These are phyloP conservation scores for Adansonia madagascariensis DNA, from an alignment of 441 rosid species.

Conservation along the genomic window DNA sequence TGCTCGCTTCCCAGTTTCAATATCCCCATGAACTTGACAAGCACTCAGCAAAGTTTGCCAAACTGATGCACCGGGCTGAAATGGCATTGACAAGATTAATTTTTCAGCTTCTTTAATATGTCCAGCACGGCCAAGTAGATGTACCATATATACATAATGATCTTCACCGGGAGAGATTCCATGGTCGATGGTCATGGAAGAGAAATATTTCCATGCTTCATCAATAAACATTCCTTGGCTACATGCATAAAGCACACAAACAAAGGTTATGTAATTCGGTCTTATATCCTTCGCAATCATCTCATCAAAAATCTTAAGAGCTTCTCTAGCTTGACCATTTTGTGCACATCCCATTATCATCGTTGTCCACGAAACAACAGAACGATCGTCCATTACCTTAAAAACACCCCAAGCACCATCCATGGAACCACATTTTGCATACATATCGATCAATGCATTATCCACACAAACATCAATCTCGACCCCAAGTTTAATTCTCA, in stretches of 20 bases:
- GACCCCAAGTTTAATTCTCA: constrained; percentile 41
- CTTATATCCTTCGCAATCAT: constrained; percentile 37
- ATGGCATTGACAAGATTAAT: constrained; percentile 47
- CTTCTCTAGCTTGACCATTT: constrained; percentile 44
- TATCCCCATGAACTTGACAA: constrained; percentile 54
- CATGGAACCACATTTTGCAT: constrained; percentile 47
- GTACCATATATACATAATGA: constrained; percentile 60
- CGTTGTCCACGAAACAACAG: constrained; percentile 50
- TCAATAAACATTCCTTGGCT: constrained; percentile 44
- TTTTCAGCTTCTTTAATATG: constrained; percentile 54
- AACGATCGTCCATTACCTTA: constrained; percentile 31
- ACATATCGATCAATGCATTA: constrained; percentile 51
- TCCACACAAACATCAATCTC: constrained; percentile 44
- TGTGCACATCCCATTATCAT: constrained; percentile 51
- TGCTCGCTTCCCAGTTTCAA: constrained; percentile 48
- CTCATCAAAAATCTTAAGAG: constrained; percentile 40
- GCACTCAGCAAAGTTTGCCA: constrained; percentile 62
- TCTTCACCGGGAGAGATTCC: constrained; percentile 54
- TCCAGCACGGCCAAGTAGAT: constrained; percentile 53
- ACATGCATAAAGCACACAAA: constrained; percentile 47
- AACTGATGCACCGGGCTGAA: constrained; percentile 49
- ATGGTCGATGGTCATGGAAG: constrained; percentile 40
- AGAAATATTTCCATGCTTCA: constrained; percentile 48
- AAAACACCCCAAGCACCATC: constrained; percentile 44
- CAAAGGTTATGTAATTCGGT: constrained; percentile 44